Percentiles rank a stretch among this genome's conserved stretches.
phyloP scores from a whole-genome alignment of 2,329 filamentous ascomycete species.

The Apiospora marii region DNA sequence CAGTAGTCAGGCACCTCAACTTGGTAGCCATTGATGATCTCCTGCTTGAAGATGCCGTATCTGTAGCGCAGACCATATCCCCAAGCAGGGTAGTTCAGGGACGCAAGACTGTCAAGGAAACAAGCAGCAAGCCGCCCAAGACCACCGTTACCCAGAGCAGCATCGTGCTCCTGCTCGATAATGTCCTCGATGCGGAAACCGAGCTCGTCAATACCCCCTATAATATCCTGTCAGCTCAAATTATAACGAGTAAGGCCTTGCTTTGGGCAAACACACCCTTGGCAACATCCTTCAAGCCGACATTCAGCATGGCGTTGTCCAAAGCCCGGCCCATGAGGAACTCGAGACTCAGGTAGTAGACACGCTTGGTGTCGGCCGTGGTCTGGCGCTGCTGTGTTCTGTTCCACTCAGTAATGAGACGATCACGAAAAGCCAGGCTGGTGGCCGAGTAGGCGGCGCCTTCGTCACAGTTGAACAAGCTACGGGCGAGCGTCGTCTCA shows the following conservation, averaged over 20 bases:
- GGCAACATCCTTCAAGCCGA: slow-evolving; percentile 85
- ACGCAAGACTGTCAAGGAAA: slow-evolving; percentile 95
- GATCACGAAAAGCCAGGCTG: slow-evolving; percentile 90
- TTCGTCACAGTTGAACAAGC: slow-evolving; percentile 98
- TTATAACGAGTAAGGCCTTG: background rate
- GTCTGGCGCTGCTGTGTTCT: slow-evolving; percentile 97
- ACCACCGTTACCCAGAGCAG: slow-evolving; percentile 94
- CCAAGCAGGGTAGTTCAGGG: slow-evolving; percentile 95
- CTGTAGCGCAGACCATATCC: slow-evolving; percentile 95
- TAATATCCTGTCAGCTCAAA: background rate
- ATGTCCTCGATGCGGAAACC: slow-evolving; percentile 98
- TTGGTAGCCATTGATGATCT: slow-evolving; percentile 97
- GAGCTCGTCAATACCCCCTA: slow-evolving; percentile 85
- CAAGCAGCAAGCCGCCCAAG: slow-evolving; percentile 94
- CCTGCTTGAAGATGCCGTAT: slow-evolving; percentile 99
- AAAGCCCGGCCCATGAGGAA: slow-evolving; percentile 96
- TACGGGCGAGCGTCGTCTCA: slow-evolving; percentile 94
- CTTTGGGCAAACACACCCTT: slow-evolving; percentile 63
- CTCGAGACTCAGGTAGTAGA: slow-evolving; percentile 97
- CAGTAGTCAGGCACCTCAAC: slow-evolving; percentile 99
- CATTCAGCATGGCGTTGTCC: slow-evolving; percentile 98
- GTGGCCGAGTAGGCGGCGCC: slow-evolving; percentile 90
- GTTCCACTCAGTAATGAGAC: slow-evolving; percentile 95
- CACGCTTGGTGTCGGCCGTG: slow-evolving; percentile 85
- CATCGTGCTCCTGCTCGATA: slow-evolving; percentile 93